Evolutionary conservation across 352 stramenopile genomes (phyloP).

Genomic region (Saprolegnia parasitica): DNA sequence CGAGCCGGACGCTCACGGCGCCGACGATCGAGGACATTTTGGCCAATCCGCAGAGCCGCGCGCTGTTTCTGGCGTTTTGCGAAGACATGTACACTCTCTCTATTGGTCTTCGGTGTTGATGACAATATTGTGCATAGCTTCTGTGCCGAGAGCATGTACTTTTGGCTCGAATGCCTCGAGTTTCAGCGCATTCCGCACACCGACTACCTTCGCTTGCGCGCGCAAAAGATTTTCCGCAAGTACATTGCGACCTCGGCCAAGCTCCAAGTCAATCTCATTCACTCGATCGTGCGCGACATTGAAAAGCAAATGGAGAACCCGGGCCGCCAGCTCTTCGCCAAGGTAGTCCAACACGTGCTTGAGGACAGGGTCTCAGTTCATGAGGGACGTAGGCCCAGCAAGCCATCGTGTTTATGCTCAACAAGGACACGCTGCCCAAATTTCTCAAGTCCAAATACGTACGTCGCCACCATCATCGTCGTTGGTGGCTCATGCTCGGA

Average conservation of each 20-base stretch:
- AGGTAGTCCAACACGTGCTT: background rate
- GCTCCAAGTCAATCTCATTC: conserved; percentile 69
- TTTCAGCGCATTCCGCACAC: conserved; percentile 72
- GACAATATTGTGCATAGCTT: conserved; percentile 35
- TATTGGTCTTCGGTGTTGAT: background rate
- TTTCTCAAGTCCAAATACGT: conserved; percentile 67
- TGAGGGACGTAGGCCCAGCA: conserved; percentile 36
- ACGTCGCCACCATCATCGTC: no score
- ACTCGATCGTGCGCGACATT: conserved; percentile 50
- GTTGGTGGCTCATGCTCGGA: no score
- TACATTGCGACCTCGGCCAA: conserved; percentile 63
- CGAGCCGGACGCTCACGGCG: background rate
- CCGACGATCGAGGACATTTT: conserved; percentile 51
- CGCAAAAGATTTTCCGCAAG: conserved; percentile 76
- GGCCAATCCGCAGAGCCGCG: conserved; percentile 53
- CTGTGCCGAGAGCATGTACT: conserved; percentile 78
- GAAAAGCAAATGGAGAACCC: conserved; percentile 51
- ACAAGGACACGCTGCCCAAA: conserved; percentile 67
- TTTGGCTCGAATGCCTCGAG: conserved; percentile 79
- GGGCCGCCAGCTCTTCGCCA: conserved; percentile 51
- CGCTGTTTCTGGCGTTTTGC: conserved; percentile 64
- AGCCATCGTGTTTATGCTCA: conserved; percentile 74
- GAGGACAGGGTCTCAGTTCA: background rate
- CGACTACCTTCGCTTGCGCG: conserved; percentile 66
- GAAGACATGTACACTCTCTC: conserved; percentile 59